Conservation (phyloP, 805 yeast species). For the Metschnikowia arizonensis region DNA sequence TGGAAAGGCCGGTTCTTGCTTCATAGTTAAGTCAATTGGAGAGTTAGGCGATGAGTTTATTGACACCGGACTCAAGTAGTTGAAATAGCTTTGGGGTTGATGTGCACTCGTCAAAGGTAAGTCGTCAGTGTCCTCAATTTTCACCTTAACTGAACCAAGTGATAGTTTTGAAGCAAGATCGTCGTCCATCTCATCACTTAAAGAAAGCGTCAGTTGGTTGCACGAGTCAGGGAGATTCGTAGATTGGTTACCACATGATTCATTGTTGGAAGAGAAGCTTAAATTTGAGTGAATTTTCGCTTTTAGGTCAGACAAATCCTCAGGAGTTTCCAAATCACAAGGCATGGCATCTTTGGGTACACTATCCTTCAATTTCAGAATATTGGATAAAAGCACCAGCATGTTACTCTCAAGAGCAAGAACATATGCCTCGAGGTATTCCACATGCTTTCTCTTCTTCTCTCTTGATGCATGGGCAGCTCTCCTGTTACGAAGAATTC, state of each 20-base stretch:
- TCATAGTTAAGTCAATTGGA: conserved; percentile 37
- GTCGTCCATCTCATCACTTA: conserved; percentile 5
- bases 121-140: conserved; percentile 11
- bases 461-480: conserved; percentile 98
- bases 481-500: conserved; percentile 88
- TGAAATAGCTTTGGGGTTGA: conserved; percentile 21
- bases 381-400: conserved; percentile 24
- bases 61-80: conserved; percentile 42
- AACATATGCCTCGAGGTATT: conserved; percentile 67
- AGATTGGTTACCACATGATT: background rate
- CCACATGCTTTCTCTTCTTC: conserved; percentile 90
- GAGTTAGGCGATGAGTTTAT: conserved; percentile 38
- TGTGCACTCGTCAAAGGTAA: conserved; percentile 7
- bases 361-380: conserved; percentile 15
- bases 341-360: conserved; percentile 11
- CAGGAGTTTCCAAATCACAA: conserved; percentile 11
- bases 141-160: conserved; percentile 5
- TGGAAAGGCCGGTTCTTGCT: conserved; percentile 13
- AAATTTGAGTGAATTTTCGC: conserved; percentile 13
- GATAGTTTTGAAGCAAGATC: conserved; percentile 5
- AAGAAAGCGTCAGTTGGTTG: conserved; percentile 3
- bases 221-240: background rate
- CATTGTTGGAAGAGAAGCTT: conserved; percentile 1
- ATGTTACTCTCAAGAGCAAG: conserved; percentile 38
- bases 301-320: conserved; percentile 15